Evolutionary conservation across 139 green algal species (phyloP).

Genomic region (Nannochloris sp.): DNA sequence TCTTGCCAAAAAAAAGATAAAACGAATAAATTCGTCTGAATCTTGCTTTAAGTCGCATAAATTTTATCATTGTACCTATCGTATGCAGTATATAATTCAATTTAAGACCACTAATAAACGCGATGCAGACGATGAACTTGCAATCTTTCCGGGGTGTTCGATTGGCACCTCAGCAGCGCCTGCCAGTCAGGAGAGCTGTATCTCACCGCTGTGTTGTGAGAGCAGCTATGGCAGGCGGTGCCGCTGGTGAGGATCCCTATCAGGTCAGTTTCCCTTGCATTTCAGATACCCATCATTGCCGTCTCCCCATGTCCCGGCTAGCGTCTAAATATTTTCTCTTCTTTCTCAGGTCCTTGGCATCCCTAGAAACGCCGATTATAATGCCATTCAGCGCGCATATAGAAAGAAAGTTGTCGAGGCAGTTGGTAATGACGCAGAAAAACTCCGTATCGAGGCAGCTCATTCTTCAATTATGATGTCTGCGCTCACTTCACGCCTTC

Average conservation of each 20-base stretch:
- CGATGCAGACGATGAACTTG: background rate
- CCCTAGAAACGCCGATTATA: conserved; percentile 22
- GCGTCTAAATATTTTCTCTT: background rate
- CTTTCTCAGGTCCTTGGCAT: conserved; percentile 44
- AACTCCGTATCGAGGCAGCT: conserved; percentile 36
- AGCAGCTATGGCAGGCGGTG: background rate
- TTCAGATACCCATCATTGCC: background rate
- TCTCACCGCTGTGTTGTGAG: background rate
- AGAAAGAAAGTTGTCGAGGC: conserved; percentile 26
- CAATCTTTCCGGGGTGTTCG: background rate
- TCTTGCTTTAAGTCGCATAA: too few species aligned
- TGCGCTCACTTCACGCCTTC: conserved; percentile 28
- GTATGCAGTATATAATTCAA: too few species aligned
- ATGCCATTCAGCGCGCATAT: conserved; percentile 40
- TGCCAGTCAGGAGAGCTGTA: background rate
- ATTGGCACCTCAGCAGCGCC: background rate
- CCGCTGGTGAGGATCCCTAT: conserved; percentile 24
- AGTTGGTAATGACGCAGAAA: conserved; percentile 25
- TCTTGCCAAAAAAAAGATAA: too few species aligned
- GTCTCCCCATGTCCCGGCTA: background rate
- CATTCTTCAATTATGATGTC: conserved; percentile 54
- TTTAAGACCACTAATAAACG: background rate
- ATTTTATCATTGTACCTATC: too few species aligned
- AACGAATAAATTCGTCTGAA: too few species aligned
- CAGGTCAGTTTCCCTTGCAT: conserved; percentile 4